Base-by-base conservation (phyloP, 2,329 filamentous ascomycete genomes). In the Colletotrichum truncatum region DNA sequence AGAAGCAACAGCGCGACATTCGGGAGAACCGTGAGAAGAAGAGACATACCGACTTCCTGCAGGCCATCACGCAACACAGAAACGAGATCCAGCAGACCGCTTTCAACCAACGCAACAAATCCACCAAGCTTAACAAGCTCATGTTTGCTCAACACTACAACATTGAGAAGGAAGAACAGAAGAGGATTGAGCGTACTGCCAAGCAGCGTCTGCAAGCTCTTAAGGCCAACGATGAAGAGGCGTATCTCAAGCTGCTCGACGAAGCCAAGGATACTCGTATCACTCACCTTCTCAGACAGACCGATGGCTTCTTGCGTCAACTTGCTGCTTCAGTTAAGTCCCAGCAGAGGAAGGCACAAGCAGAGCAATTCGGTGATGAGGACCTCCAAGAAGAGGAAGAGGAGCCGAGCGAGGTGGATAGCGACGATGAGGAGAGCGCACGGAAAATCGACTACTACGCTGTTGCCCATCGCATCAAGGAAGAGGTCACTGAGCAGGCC, bases 201-300 rank as follows among this genome's bases (percentile, higher is more conserved):
- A 99, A 99, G 85, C 96, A 99, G 80, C 96, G 96, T 98, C 90
- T 99, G 70, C 95, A 98, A 80, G 96, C 96, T 67, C 87, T 99
- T 77, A 98, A 98, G 82, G 95, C 96, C 73, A 97, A 99, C 89
- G 96, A 99, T 78, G 96, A 99, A 82, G 96, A 98, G 81, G 97
- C 96, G 1, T 99, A 99, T 77, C 88, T 99, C 80, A 98, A 98
- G 80, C 86, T 99, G 75, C 91, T 99, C 73, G 96, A 97, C 75
- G 95, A 99, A 80, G 96, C 96, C 74, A 99, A 99, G 84, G 96
- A 99, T 83, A 98, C 95, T 38, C 95, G 96, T 90, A 99, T 99
- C 70, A 97, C 96, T 8, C 96, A 99, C 77, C 83, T 99, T 74
- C 91, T 99, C 72, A 93, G 93, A 75, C 96, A 99, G 81, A 99